phyloP scores from a whole-genome alignment of 2,329 filamentous ascomycete species.

The Myriangium duriaei region DNA sequence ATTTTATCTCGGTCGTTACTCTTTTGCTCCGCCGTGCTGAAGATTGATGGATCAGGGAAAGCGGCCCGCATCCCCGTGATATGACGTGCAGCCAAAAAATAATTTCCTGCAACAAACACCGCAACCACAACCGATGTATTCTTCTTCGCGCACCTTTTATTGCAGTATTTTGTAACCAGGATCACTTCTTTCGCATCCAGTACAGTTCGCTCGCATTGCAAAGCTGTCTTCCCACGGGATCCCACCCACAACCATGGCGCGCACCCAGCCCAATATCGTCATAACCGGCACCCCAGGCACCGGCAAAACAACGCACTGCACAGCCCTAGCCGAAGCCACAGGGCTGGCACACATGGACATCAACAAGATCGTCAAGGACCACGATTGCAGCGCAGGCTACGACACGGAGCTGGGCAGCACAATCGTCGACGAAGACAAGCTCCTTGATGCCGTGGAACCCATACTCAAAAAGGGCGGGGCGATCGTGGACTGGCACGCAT shows the following conservation, averaged over 20 bases:
- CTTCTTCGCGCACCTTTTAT: too few relatives aligned
- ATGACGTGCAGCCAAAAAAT: too few relatives aligned
- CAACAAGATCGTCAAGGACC: slow-evolving; percentile 84
- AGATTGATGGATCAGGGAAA: too few relatives aligned
- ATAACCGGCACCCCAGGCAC: slow-evolving; percentile 92
- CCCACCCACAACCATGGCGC: slow-evolving; percentile 21
- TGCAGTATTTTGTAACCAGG: too few relatives aligned
- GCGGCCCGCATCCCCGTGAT: too few relatives aligned
- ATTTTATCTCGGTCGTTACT: too few relatives aligned
- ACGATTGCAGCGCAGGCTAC: slow-evolving; percentile 74
- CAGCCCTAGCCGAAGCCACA: slow-evolving; percentile 62
- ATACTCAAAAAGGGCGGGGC: slow-evolving; percentile 67
- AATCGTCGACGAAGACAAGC: slow-evolving; percentile 94
- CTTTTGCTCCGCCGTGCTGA: too few relatives aligned
- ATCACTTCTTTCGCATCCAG: too few relatives aligned
- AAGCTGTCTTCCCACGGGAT: too few relatives aligned
- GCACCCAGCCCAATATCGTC: slow-evolving; percentile 67
- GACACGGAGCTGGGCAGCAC: slow-evolving; percentile 73
- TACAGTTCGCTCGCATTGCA: too few relatives aligned
- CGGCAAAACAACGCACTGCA: slow-evolving; percentile 88
- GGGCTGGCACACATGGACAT: slow-evolving; percentile 74
- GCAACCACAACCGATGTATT: too few relatives aligned
- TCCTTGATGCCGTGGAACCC: slow-evolving; percentile 81
- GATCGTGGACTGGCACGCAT: slow-evolving; percentile 96
- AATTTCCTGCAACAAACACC: too few relatives aligned